Evolutionary conservation across 1,284 basidiomycete species (phyloP), one percentile per base, ranked within the genome.

Genomic region (Trichosporon sp.): DNA sequence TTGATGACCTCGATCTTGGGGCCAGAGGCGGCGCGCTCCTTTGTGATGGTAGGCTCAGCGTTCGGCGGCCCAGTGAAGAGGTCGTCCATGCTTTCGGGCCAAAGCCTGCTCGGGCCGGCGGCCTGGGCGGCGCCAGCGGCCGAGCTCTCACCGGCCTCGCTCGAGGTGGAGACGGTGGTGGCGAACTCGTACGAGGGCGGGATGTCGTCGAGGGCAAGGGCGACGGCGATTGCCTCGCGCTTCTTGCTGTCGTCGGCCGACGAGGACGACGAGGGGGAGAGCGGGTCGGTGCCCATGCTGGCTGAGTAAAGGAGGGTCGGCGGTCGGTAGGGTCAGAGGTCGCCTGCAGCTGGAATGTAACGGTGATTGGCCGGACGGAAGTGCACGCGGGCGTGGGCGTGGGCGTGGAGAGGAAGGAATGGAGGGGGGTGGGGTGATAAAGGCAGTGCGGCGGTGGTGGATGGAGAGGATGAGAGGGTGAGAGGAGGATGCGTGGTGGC

Each of bases 171-270:
- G 25, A 23, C 65, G 27, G 53, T 35, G 15, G 72, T 51, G 7
- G 72, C 66, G 21, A 68, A 58, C 13, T 79, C 76, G 70, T 81
- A 81, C 12, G 79, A 73, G 12, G 79, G 78, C 0, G 76, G 77
- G 15, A 71, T 53, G 34, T 80, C 76, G 31, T 71, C 70, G 60
- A 73, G 66, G 34, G 60, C 29, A 58, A 67, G 29, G 53, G 44
- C 38, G 62, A 65, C 35, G 64, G 69, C 15, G 66, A 70, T 60
- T 18, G 56, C 56, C 27, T 60, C 56, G 56, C 56, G 56, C 56
- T 60, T 60, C 56, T 60, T 60, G 56, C 56, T 60, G 56, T 60
- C 56, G 29, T 60, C 56, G 13, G 18, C 21, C 18, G 44, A 51
- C 18, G 18, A 18, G 7, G 15, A 21, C 18, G 47, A 32, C 29